Base-by-base conservation (phyloP, 148 eudicot species). In the Dianthus caryophyllus region DNA sequence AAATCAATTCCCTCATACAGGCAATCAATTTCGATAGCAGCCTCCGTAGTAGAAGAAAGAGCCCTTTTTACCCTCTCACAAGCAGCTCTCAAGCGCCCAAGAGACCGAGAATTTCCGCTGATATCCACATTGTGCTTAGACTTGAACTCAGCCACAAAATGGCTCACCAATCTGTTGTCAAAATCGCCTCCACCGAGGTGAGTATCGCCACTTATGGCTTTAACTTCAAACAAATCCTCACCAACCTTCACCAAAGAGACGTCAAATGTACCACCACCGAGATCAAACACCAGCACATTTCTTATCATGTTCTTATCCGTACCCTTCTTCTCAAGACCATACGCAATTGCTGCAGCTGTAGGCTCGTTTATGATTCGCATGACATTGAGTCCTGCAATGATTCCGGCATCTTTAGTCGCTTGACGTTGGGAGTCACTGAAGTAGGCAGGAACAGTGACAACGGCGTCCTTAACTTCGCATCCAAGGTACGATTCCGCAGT, bases 281-380 rank as follows among this genome's bases (percentile, higher is more conserved):
- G 44, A 41, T 41, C 44, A 41, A 41, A 41, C 44, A 41, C 44
- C 44, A 41, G 12, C 44, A 41, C 44, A 41, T 41, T 64, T n/a
- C 67, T 47, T 64, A 3, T 17, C 17, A 13, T 13, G 10, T 41
- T 41, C 6, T 4, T 5, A 9, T 3, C 64, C 33, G 15, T 1
- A 15, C 0, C 20, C 25, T 9, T 36, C 64, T 46, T 46, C 17
- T 47, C 25, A 46, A 64, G 38, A 10, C 67, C 54, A 64, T 46
- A 66, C 10, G 69, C 69, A 30, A 66, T 50, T 5, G 69, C 58
- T 49, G 69, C 69, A 50, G 69, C 69, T 13, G 69, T 66, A 30
- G 69, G 69, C 44, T 41, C 44, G 44, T 41, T 41, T 41, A 41
- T 41, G 11, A 41, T 41, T 9, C 44, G 44, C 44, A 41, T 41